Evolutionary conservation across 345 rosid genomes (phyloP).

Genomic region (Moricandia arvensis): DNA sequence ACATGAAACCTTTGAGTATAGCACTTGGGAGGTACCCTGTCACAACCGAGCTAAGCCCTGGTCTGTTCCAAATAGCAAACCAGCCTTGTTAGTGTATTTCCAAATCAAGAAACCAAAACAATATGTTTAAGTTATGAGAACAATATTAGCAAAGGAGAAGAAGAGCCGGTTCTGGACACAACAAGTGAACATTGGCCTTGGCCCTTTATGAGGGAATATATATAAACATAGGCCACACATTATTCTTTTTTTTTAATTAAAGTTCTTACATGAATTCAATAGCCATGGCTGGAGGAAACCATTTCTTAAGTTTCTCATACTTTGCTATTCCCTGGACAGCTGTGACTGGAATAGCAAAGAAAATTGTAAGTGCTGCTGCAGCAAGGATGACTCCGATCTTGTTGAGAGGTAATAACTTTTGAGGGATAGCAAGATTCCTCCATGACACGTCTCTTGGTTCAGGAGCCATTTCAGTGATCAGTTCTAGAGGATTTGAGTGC

Average conservation of each 20-base stretch:
- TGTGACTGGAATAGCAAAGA: conserved; percentile 87
- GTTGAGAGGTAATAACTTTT: conserved; percentile 53
- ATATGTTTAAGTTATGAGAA: too few relatives aligned
- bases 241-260: too few relatives aligned
- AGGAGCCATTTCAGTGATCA: conserved; percentile 83
- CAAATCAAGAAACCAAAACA: too few relatives aligned
- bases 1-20: conserved; percentile 77
- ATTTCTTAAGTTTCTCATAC: conserved; percentile 75
- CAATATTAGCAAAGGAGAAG: too few relatives aligned
- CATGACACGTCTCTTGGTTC: conserved; percentile 82
- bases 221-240: too few relatives aligned
- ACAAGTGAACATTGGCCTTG: too few relatives aligned
- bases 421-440: conserved; percentile 64
- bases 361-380: conserved; percentile 71
- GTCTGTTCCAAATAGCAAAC: conserved; percentile 51
- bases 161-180: too few relatives aligned
- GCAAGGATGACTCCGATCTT: conserved; percentile 68
- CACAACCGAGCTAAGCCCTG: conserved; percentile 82
- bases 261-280: conserved; percentile 79
- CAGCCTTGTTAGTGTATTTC: too few relatives aligned
- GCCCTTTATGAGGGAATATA: too few relatives aligned
- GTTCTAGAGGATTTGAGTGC: conserved; percentile 67
- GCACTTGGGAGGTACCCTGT: conserved; percentile 95
- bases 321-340: conserved; percentile 95
- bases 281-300: conserved; percentile 88